Evolutionary conservation across 129 eudicot species (phyloP).

Genomic region (Ambrosia artemisiifolia): DNA sequence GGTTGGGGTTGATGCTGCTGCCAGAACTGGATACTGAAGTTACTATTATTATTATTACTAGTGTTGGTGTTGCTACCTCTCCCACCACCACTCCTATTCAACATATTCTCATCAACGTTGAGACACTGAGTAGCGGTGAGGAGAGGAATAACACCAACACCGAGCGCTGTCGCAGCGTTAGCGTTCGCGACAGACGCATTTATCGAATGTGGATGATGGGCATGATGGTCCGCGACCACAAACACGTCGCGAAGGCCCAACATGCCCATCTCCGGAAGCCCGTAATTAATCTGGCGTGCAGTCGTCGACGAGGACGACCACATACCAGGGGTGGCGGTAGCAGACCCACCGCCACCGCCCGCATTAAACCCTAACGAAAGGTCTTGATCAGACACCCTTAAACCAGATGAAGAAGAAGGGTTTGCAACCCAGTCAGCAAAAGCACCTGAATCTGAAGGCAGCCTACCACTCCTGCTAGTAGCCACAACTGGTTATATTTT

Average conservation of each 20-base stretch:
- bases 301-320: constrained; percentile 46
- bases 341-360: constrained; percentile 44
- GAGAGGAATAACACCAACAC: constrained; percentile 57
- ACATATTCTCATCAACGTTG: constrained; percentile 21
- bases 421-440: constrained; percentile 82
- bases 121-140: constrained; percentile 51
- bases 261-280: constrained; percentile 63
- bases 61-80: not conserved
- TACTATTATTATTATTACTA: not conserved
- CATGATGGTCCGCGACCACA: constrained; percentile 42
- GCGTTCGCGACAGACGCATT: constrained; percentile 28
- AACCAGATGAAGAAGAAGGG: constrained; percentile 44
- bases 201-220: constrained; percentile 29
- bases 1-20: constrained; percentile 29
- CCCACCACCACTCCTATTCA: constrained; percentile 2
- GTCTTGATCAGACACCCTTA: constrained; percentile 45
- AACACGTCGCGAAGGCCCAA: constrained; percentile 38
- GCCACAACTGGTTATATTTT: constrained; percentile 62
- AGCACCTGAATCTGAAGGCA: constrained; percentile 76
- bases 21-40: constrained; percentile 50
- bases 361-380: constrained; percentile 85
- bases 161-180: constrained; percentile 38
- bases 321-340: constrained; percentile 26
- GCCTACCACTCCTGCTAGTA: constrained; percentile 59
- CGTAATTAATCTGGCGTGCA: constrained; percentile 53